Conservation (phyloP, 2,329 filamentous ascomycete species). For the Neopestalotiopsis sp. region DNA sequence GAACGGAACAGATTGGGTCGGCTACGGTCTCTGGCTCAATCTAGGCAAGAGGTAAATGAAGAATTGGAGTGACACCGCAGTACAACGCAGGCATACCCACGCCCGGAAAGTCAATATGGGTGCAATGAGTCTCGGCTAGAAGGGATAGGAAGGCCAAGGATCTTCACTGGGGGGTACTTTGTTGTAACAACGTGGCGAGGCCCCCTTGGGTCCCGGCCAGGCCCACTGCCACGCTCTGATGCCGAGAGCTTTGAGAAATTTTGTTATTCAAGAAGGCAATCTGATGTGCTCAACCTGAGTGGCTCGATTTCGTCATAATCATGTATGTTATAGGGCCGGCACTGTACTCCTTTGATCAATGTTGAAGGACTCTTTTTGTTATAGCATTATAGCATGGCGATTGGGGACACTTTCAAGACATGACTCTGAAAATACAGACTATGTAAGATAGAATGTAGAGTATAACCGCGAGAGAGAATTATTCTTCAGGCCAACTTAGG, state of each 20-base stretch:
- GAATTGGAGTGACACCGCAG: slow-evolving; percentile 22
- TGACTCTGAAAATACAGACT: not conserved
- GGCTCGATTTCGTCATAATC: slow-evolving; percentile 25
- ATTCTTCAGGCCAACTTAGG: too few relatives aligned
- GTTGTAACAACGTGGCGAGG: slow-evolving; percentile 39
- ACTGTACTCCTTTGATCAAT: not conserved
- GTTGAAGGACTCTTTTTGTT: not conserved
- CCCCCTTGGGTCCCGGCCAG: slow-evolving; percentile 33
- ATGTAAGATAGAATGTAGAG: too few relatives aligned
- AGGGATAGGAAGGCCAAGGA: slow-evolving; percentile 32
- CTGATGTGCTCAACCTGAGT: slow-evolving; percentile 17
- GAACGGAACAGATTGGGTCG: slow-evolving; percentile 25
- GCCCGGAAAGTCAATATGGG: slow-evolving; percentile 25
- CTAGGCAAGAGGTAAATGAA: slow-evolving; percentile 29
- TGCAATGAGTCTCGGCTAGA: slow-evolving; percentile 25
- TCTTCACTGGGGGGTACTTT: slow-evolving; percentile 29
- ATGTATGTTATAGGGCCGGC: slow-evolving; percentile 17
- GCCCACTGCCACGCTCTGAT: slow-evolving; percentile 37
- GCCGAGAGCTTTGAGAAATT: slow-evolving; percentile 28
- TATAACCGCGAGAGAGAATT: too few relatives aligned
- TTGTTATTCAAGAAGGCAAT: slow-evolving; percentile 21
- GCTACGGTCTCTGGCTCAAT: slow-evolving; percentile 30
- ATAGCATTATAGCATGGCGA: not conserved
- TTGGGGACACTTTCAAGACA: not conserved
- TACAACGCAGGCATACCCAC: slow-evolving; percentile 30